Percentiles rank a stretch among this genome's conserved stretches.
Conservation (phyloP, 352 stramenopile genomes). For the Phytophthora quininea region DNA sequence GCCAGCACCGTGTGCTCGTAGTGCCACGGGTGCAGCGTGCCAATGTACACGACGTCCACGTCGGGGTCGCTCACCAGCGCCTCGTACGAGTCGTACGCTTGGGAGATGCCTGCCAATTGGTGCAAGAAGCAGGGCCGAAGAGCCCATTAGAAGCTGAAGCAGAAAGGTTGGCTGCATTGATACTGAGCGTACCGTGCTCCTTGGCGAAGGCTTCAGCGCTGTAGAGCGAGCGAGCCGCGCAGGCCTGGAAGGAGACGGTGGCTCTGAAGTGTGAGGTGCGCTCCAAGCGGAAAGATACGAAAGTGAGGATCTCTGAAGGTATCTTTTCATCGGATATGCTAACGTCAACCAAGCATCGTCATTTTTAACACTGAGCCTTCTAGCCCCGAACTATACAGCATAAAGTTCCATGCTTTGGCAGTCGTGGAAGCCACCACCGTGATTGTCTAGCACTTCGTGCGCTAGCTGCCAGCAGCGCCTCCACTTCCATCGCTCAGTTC, state of each 20-base stretch:
- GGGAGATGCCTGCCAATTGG: constrained; percentile 33
- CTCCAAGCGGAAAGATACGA: not conserved
- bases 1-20: constrained; percentile 64
- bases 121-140: not conserved
- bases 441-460: no score
- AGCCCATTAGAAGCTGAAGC: not conserved
- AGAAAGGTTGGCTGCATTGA: constrained; percentile 11
- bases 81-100: constrained; percentile 81
- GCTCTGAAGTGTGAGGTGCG: no score
- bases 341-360: no score
- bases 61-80: constrained; percentile 68
- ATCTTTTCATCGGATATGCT: no score
- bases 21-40: constrained; percentile 51
- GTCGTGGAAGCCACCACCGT: no score
- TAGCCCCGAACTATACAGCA: no score
- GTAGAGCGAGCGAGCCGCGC: constrained; percentile 52
- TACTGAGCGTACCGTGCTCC: constrained; percentile 43
- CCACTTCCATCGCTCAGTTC: no score
- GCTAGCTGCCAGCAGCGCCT: no score
- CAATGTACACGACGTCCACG: constrained; percentile 87
- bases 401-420: no score
- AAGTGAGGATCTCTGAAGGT: not conserved
- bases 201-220: constrained; percentile 49
- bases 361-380: no score
- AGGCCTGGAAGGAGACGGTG: constrained; percentile 36